Evolutionary conservation across 208 protist genomes (phyloP).

Genomic region (Wallacemonas sp.): DNA sequence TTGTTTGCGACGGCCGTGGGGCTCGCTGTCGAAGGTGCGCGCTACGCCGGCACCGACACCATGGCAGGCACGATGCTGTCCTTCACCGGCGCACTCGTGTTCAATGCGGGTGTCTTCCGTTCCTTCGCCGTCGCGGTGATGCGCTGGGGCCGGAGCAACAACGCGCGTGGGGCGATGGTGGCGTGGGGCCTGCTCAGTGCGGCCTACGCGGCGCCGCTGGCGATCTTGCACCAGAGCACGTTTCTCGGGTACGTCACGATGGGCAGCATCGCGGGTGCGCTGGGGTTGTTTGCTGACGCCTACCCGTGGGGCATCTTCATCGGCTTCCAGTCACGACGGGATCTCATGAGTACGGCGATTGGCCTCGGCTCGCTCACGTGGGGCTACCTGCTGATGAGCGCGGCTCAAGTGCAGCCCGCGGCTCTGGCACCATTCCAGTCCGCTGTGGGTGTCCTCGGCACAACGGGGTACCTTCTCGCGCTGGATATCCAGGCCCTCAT

Average conservation of each 20-base stretch:
- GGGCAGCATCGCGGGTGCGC: not conserved
- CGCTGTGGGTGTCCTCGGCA: constrained; percentile 16
- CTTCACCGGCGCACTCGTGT: constrained; percentile 6
- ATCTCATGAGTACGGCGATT: constrained; percentile 1
- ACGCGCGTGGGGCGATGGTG: not conserved
- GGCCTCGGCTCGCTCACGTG: constrained; percentile 16
- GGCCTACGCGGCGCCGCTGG: constrained; percentile 7
- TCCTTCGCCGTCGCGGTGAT: not conserved
- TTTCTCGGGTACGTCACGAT: constrained; percentile 15
- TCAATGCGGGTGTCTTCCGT: not conserved
- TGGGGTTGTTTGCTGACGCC: not conserved
- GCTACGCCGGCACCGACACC: constrained; percentile 14
- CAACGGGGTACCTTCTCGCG: constrained; percentile 15
- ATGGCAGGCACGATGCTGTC: constrained; percentile 5
- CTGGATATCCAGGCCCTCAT: constrained; percentile 8
- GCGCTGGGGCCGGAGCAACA: not conserved
- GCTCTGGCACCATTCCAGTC: constrained; percentile 14
- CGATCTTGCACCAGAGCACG: constrained; percentile 23
- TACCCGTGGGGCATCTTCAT: not conserved
- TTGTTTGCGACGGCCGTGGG: not conserved
- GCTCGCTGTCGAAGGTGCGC: constrained; percentile 6
- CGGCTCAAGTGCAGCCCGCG: not conserved
- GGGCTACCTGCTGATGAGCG: constrained; percentile 1
- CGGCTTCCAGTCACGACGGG: not conserved
- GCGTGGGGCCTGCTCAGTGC: not conserved